A percentile compares a stretch with the other conserved stretches of the same genome.
phyloP scores from a whole-genome alignment of 176 grass and related monocot genomes.

The Juncus inflexus region DNA sequence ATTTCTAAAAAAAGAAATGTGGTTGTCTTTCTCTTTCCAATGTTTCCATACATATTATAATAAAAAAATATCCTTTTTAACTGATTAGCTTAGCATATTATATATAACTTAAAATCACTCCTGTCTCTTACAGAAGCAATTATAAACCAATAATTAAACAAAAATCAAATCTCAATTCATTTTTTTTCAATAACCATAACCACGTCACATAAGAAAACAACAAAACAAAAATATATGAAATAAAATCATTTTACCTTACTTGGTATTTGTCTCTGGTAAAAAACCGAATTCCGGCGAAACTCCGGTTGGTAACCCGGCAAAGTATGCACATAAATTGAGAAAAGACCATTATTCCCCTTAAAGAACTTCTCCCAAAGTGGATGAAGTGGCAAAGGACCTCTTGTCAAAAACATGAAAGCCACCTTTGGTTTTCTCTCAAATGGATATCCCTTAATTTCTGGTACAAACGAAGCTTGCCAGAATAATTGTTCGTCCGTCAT shows the following conservation, averaged over 20 bases:
- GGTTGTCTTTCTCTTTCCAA: no score
- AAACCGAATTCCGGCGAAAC: slow-evolving; percentile 49
- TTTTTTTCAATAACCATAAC: slow-evolving; percentile 12
- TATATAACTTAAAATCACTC: no score
- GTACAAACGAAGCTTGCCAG: slow-evolving; percentile 67
- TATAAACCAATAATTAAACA: neutral
- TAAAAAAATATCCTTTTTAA: no score
- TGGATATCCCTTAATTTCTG: slow-evolving; percentile 31
- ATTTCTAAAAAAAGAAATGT: no score
- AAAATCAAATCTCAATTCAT: neutral
- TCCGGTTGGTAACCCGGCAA: slow-evolving; percentile 48
- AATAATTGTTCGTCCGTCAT: slow-evolving; percentile 85
- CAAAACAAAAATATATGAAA: slow-evolving; percentile 2
- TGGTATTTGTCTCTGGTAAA: slow-evolving; percentile 67
- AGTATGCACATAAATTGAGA: slow-evolving; percentile 71
- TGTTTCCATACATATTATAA: no score
- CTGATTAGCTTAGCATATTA: no score
- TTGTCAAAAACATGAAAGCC: slow-evolving; percentile 92
- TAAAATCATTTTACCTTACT: slow-evolving; percentile 52
- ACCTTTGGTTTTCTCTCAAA: slow-evolving; percentile 57
- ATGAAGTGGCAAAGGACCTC: slow-evolving; percentile 58
- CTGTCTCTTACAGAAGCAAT: no score
- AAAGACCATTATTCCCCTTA: slow-evolving; percentile 30
- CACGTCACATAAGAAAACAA: neutral
- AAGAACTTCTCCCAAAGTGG: slow-evolving; percentile 89